Conservation (phyloP, 2,329 filamentous ascomycete genomes). For the Fusarium sp. region DNA sequence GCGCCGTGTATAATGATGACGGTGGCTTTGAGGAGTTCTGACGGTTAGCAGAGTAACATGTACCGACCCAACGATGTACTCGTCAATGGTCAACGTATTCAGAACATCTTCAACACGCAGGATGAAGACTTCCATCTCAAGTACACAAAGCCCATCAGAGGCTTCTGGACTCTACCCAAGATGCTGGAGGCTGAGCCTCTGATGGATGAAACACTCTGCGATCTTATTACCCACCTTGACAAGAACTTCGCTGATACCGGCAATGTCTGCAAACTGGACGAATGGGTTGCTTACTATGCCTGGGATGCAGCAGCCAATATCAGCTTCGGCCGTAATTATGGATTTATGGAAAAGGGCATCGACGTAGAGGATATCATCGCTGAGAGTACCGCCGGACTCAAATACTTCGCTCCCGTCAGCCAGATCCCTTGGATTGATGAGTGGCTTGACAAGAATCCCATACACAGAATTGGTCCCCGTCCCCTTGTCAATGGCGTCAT, state of each 20-base stretch:
- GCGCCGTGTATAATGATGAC: neutral
- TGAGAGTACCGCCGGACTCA: constrained; percentile 22
- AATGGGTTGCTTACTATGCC: constrained; percentile 40
- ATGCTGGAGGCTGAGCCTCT: constrained; percentile 40
- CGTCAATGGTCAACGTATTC: constrained; percentile 36
- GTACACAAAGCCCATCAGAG: constrained; percentile 41
- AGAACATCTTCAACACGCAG: constrained; percentile 42
- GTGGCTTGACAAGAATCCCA: constrained; percentile 43
- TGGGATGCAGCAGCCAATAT: constrained; percentile 41
- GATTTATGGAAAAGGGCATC: constrained; percentile 29
- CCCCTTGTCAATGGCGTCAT: constrained; percentile 24
- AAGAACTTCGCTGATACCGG: constrained; percentile 22
- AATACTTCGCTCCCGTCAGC: constrained; percentile 39
- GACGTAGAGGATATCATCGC: constrained; percentile 37
- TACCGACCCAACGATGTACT: constrained; percentile 39
- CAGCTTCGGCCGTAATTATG: constrained; percentile 34
- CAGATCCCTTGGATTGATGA: constrained; percentile 42
- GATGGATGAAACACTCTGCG: constrained; percentile 38
- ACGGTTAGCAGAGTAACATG: constrained; percentile 23
- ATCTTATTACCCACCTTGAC: constrained; percentile 28
- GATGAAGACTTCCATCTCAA: constrained; percentile 40
- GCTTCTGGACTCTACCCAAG: constrained; percentile 39
- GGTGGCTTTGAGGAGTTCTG: neutral
- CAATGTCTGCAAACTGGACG: constrained; percentile 34
- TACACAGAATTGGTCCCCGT: constrained; percentile 18